Base-by-base conservation (phyloP, 331 rosid genomes). In the Saraca asoca region DNA sequence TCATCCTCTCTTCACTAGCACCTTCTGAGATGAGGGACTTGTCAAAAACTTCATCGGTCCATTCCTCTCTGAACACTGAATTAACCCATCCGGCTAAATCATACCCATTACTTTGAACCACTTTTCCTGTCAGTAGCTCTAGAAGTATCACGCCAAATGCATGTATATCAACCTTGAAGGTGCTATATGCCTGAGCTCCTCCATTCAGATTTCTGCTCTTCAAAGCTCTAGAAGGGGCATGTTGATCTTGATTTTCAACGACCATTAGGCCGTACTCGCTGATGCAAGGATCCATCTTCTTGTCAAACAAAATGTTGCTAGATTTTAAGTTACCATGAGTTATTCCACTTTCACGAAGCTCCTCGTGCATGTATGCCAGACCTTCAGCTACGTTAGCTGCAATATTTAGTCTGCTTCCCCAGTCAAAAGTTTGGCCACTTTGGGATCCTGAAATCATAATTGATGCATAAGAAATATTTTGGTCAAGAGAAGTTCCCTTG, bases 101-200 rank as follows among this genome's bases (percentile, higher is more conserved):
- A 20, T 80, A 82, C 24, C 96, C 90, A 37, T 77, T 87, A 29
- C 78, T 77, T 70, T 82, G 82, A 49, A 86, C 83, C 39, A 86
- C 66, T 79, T 84, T 84, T 57, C 93, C 93, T 0, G 96, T 82
- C 14, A 89, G 71, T 15, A 89, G 80, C 75, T 86, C 91, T 0
- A 89, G 85, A 66, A 89, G 87, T 35, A 89, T 75, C 80, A 89
- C 85, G 15, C 96, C 96, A n/a, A 76, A 84, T 15, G 80, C 87
- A 45, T 76, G 80, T 8, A 83, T 55, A 75, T 89, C 93, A 24
- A 41, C 81, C 80, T 78, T 77, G 65, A 84, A 84, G 14, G 72
- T 50, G 73, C 72, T 66, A 5, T 69, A 34, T 34, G 79, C 65
- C 43, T 41, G 71, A 66, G 53, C 64, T 31, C 59, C 64, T 31